These are phyloP conservation scores for Dryas octopetala DNA, from an alignment of 306 rosid genomes.

Conservation along the genomic window DNA sequence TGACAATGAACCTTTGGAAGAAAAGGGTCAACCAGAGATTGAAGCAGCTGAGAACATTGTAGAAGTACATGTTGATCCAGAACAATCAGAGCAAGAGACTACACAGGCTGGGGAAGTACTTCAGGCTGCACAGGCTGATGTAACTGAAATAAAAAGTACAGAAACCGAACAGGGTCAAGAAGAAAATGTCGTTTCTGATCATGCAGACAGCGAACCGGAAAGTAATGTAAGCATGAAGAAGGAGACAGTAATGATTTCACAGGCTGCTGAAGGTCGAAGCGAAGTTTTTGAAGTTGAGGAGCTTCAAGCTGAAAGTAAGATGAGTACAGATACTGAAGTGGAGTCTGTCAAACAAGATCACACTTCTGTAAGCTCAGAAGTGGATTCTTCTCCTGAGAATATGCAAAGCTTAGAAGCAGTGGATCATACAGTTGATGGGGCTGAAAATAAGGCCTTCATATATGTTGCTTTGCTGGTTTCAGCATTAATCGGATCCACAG, in stretches of 20 bases:
- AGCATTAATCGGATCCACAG: slow-evolving; percentile 37
- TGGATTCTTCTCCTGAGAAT: background rate
- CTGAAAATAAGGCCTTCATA: background rate
- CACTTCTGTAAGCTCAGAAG: slow-evolving; percentile 6
- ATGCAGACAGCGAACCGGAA: background rate
- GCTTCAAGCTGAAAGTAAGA: background rate
- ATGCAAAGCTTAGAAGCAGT: background rate
- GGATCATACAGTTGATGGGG: slow-evolving; percentile 6
- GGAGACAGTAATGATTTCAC: slow-evolving; percentile 5
- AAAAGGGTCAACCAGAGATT: background rate
- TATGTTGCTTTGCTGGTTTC: slow-evolving; percentile 33
- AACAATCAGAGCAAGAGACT: background rate
- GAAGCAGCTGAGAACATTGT: background rate
- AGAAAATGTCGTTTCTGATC: slow-evolving; percentile 2
- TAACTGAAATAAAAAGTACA: slow-evolving; percentile 13
- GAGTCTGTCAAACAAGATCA: background rate
- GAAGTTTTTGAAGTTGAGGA: slow-evolving; percentile 7
- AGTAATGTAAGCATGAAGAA: background rate
- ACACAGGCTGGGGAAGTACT: slow-evolving; percentile 11
- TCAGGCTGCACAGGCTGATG: slow-evolving; percentile 14
- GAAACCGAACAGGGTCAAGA: background rate
- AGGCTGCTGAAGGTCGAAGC: background rate
- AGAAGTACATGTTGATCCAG: slow-evolving; percentile 16
- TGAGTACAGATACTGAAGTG: background rate
- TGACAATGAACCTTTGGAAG: slow-evolving; percentile 22